Evolutionary conservation across 2,329 filamentous ascomycete genomes (phyloP).

Genomic region (Lachnellula hyalina): DNA sequence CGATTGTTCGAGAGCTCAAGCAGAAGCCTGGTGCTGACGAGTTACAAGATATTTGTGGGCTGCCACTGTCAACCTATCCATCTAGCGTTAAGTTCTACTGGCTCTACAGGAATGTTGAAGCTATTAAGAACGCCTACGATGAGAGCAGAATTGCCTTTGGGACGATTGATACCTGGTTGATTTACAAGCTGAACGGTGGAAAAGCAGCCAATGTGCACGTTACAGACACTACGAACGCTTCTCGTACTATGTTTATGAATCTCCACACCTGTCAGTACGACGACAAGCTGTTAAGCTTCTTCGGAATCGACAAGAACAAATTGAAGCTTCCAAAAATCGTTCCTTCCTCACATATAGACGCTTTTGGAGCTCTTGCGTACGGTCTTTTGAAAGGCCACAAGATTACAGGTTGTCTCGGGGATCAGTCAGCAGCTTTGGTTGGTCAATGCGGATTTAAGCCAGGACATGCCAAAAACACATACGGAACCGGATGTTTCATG

Average conservation of each 20-base stretch:
- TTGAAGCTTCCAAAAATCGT: slow-evolving; percentile 72
- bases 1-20: slow-evolving; percentile 69
- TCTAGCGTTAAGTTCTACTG: slow-evolving; percentile 74
- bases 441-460: slow-evolving; percentile 74
- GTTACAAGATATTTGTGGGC: slow-evolving; percentile 62
- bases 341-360: slow-evolving; percentile 62
- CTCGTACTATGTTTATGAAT: slow-evolving; percentile 84
- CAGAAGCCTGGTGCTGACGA: slow-evolving; percentile 59
- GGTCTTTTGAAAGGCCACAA: slow-evolving; percentile 60
- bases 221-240: slow-evolving; percentile 78
- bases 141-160: slow-evolving; percentile 68
- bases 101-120: slow-evolving; percentile 64
- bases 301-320: slow-evolving; percentile 64
- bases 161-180: slow-evolving; percentile 75
- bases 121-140: slow-evolving; percentile 66
- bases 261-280: slow-evolving; percentile 71
- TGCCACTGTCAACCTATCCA: slow-evolving; percentile 78
- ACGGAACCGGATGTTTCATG: slow-evolving; percentile 80
- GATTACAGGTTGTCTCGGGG: slow-evolving; percentile 74
- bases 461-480: slow-evolving; percentile 78
- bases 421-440: slow-evolving; percentile 76
- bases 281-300: slow-evolving; percentile 67
- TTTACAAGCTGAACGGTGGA: slow-evolving; percentile 74
- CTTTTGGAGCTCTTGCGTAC: slow-evolving; percentile 59
- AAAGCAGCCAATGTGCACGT: slow-evolving; percentile 61